Evolutionary conservation across 2,329 filamentous ascomycete genomes (phyloP), one percentile per base, ranked within the genome.

Genomic region (Septoria linicola): DNA sequence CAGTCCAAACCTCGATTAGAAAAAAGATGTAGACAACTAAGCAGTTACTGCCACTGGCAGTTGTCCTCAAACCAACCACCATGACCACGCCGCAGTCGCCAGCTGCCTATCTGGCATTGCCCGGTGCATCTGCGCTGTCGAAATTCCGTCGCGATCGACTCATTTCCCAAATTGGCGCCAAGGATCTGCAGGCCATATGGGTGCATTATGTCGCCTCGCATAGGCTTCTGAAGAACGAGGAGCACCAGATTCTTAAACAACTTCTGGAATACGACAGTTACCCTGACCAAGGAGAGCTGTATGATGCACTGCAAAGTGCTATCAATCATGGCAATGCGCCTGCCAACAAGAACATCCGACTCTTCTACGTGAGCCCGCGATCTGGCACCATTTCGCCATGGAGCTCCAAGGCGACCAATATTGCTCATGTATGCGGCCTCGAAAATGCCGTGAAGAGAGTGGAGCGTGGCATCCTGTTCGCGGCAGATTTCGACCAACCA

Each of bases 401-500:
- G 93, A 96, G 90, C 72, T 96, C 91, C 50, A 91, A 96, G 71
- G 92, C 91, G 21, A 96, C 92, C 40, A 92, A 84, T 68, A 96
- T 97, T 69, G 87, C 92, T 47, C 84, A 93, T 60, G 92, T 96
- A 25, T 97, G 92, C 68, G 91, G 88, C 20, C 76, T 97, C 53
- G 82, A 84, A 61, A 75, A 80, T 35, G 79, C 87, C 23, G 80
- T 85, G 41, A 78, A 85, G 66, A 85, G 92, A 51, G 88, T 97
- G 60, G 93, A 99, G 74, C 83, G 90, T 61, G 93, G 91, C 45
- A 82, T 93, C 63, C 80, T 87, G 62, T 79, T 97, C 55, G 85
- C 84, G 61, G 78, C 87, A 63, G 76, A 59, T 62, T 81, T 85
- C 68, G 80, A 82, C 41, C 36, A 60, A 13, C 62, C 74, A 34